Evolutionary conservation across 192 early-diverging fungal genomes (phyloP), one percentile per base, ranked within the genome.

Genomic region (Backusella psychrophila): DNA sequence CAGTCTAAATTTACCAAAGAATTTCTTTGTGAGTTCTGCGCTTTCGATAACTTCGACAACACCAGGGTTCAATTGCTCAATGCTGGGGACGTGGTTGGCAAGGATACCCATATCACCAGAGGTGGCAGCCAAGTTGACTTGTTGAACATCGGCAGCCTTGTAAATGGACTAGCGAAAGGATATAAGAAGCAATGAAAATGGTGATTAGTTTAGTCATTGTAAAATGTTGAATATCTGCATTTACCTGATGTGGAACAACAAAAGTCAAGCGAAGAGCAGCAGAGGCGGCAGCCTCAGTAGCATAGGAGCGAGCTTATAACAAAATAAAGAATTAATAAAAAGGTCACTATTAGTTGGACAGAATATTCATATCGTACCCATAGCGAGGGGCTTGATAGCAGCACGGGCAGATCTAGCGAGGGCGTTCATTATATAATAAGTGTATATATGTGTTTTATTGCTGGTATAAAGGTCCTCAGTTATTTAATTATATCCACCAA

Each of bases 31-130:
- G 81, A 90, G 86, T 74, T 85, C 86, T 72, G 87, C 78, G 79
- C 89, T 87, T 71, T 90, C 88, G 71, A 97, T 86, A 69, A 97
- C 84, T 85, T 96, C 95, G 56, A 99, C 76, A 42, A 95, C 86
- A 63, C 95, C 94, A 52, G 96, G 94, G 85, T 93, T 93, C 56
- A 99, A 91, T 90, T 99, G 93, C 83, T 96, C 95, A 72, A 99
- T 94, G 41, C 92, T 94, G n/a, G 96, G 94, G 44, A 99, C 95
- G 90, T 99, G 97, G 88, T 95, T 94, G 75, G 96, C 96, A 23
- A 99, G 90, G 76, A 99, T 93, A 96, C 97, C 97, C 90, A 99
- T 94, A 82, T 97, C 96, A 69, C 97, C 97, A 26, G 94, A 94
- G 46, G 92, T 91, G 23, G 95, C 93, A 35, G 94, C 88, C 78